A percentile compares a stretch with the other conserved stretches of the same genome.
phyloP scores from a whole-genome alignment of 306 rosid genomes.

The Fragaria ananassa region DNA sequence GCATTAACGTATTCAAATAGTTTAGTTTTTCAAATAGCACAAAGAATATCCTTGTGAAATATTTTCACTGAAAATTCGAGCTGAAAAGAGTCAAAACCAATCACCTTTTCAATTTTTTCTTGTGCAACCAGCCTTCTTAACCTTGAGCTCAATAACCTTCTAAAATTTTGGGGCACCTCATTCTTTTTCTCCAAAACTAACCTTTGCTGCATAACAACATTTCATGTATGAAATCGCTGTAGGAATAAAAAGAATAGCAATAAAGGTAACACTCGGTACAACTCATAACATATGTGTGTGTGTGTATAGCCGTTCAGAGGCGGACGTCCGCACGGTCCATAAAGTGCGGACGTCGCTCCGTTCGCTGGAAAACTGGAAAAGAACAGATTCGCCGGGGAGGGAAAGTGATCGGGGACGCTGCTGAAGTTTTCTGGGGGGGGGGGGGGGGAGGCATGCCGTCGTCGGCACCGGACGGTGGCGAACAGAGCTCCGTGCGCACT shows the following conservation, averaged over 20 bases:
- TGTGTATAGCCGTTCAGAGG: too few species aligned
- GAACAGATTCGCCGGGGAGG: too few species aligned
- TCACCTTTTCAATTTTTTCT: slow-evolving; percentile 44
- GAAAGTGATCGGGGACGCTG: too few species aligned
- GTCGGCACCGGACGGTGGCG: too few species aligned
- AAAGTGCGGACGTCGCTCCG: too few species aligned
- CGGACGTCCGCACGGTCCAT: too few species aligned
- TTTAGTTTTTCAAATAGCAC: neutral
- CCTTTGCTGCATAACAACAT: slow-evolving; percentile 36
- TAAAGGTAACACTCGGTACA: neutral
- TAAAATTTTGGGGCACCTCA: slow-evolving; percentile 37
- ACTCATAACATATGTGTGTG: neutral
- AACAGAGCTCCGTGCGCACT: too few species aligned
- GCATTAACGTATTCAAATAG: neutral
- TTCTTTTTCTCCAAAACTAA: neutral
- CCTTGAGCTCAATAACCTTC: slow-evolving; percentile 31
- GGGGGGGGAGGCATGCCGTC: too few species aligned
- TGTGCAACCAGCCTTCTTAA: slow-evolving; percentile 39
- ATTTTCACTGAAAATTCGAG: neutral
- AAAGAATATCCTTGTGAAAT: neutral
- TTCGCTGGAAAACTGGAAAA: too few species aligned
- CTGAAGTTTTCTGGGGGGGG: too few species aligned
- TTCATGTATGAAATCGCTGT: neutral
- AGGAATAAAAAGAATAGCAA: neutral
- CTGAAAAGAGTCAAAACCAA: neutral